A percentile compares a stretch with the other conserved stretches of the same genome.
phyloP scores from a whole-genome alignment of 2,329 filamentous ascomycete genomes.

The Talaromyces sp. region DNA sequence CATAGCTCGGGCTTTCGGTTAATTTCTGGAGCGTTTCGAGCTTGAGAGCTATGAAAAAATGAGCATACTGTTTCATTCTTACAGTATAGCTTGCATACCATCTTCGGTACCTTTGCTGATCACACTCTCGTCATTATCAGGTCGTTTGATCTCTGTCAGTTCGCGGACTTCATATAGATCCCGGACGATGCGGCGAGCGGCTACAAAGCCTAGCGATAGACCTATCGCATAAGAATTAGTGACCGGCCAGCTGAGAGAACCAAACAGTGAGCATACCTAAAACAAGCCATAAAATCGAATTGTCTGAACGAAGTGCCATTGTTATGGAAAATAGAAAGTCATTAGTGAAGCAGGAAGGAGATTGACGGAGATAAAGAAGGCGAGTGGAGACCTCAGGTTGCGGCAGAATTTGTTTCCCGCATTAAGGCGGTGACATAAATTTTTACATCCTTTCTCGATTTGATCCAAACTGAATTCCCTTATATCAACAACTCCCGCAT shows the following conservation, averaged over 20 bases:
- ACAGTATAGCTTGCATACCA: constrained; percentile 30
- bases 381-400: not conserved
- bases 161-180: constrained; percentile 41
- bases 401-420: constrained; percentile 29
- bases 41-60: constrained; percentile 50
- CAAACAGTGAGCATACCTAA: not conserved
- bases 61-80: not conserved
- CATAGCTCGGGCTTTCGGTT: constrained; percentile 66
- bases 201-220: constrained; percentile 45
- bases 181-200: constrained; percentile 56
- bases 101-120: constrained; percentile 75
- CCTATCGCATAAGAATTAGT: constrained; percentile 25
- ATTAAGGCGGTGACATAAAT: constrained; percentile 33
- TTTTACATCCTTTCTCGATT: constrained; percentile 23
- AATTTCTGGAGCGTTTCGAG: constrained; percentile 65
- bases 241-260: not conserved
- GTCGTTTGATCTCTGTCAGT: constrained; percentile 59
- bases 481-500: constrained; percentile 25
- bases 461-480: not conserved
- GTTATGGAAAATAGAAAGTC: not conserved
- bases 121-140: constrained; percentile 65
- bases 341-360: not conserved
- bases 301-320: constrained; percentile 15
- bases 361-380: constrained; percentile 8
- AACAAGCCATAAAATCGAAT: constrained; percentile 16